Base-by-base conservation (phyloP, 169 alveolate species). In the Eimeria acervulina region DNA sequence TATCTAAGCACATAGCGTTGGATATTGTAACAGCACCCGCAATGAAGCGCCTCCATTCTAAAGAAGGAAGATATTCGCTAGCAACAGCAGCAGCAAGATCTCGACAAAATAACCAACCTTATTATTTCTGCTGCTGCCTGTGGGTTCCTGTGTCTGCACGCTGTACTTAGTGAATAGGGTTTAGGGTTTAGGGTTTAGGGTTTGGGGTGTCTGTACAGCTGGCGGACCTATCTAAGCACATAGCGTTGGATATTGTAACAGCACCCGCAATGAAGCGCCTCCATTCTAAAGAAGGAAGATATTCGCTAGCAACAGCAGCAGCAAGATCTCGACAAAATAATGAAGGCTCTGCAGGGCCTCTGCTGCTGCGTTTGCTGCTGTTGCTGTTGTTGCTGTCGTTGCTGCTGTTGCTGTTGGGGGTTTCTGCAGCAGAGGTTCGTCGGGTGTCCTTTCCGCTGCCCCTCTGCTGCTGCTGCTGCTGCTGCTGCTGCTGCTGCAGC, bases 141-240 rank as follows among this genome's bases (percentile, higher is more conserved):
- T n/a, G n/a, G n/a, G n/a, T n/a, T n/a, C n/a, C n/a, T n/a, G n/a
- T n/a, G n/a, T n/a, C n/a, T n/a, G n/a, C n/a, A n/a, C n/a, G n/a
- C n/a, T n/a, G n/a, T n/a, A n/a, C n/a, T n/a, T n/a, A n/a, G n/a
- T n/a, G n/a, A n/a, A n/a, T n/a, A n/a, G n/a, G n/a, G n/a, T n/a
- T n/a, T 61, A 63, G 74, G 74, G 74, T 63, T 63, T 63, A 63
- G 74, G 74, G 74, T 63, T 63, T 63, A 63, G 74, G 74, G 74
- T 63, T 63, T 63, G 33, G 74, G 74, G 74, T 63, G n/a, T 47
- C 55, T 47, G 55, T 47, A 47, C 74, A 63, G 38, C 63, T n/a
- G n/a, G n/a, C n/a, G n/a, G 23, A 83, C 92, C 92, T 83, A 42
- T 83, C 92, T 51, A 83, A 74, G 28, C 92, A 83, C 92, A 83